phyloP scores from a whole-genome alignment of 176 grass and related monocot species.

The Oryza coarctata region DNA sequence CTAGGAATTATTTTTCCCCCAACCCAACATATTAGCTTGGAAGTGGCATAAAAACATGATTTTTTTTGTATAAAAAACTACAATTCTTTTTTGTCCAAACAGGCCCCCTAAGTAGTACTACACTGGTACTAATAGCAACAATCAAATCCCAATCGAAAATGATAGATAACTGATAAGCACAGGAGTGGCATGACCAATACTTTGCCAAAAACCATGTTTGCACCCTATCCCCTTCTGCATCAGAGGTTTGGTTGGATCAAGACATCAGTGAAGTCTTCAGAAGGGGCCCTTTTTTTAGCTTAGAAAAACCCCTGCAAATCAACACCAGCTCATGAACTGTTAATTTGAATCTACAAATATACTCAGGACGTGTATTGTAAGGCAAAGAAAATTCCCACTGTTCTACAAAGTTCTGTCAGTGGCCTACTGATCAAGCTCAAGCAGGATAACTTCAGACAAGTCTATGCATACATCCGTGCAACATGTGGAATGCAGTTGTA shows the following conservation, averaged over 20 bases:
- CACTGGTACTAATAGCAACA: not conserved
- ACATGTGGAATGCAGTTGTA: not conserved
- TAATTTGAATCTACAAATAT: not conserved
- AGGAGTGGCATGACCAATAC: not conserved
- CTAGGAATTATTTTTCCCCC: not conserved
- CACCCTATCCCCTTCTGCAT: too few relatives aligned
- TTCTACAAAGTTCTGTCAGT: not conserved
- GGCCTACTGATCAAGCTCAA: constrained; percentile 1
- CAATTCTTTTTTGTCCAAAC: not conserved
- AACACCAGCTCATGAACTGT: not conserved
- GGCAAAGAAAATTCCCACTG: constrained; percentile 3
- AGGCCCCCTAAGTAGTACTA: not conserved
- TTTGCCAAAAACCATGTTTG: not conserved
- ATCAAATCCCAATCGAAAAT: constrained; percentile 1
- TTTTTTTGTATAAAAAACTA: not conserved
- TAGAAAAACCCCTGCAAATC: not conserved
- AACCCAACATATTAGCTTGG: not conserved
- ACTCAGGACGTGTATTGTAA: not conserved
- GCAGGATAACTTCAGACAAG: not conserved
- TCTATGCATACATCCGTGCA: not conserved
- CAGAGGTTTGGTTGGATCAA: too few relatives aligned
- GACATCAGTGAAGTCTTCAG: not conserved
- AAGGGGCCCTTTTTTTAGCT: not conserved
- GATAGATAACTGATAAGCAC: not conserved
- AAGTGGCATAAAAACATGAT: not conserved